Base-by-base conservation (phyloP, 176 grass and related monocot genomes). In the Pontederia crassipes region DNA sequence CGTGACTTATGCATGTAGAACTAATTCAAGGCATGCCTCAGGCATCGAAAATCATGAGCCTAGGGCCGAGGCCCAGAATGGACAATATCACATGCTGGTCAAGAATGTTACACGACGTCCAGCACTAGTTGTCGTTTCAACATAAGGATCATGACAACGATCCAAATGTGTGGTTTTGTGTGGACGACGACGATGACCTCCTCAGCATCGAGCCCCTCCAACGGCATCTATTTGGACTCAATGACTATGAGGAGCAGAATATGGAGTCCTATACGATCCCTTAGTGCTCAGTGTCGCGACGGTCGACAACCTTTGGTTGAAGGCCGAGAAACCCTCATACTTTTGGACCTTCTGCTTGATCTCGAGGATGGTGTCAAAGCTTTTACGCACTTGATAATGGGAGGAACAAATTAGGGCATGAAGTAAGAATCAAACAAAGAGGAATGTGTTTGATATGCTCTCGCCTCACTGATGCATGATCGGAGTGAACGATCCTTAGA, bases 331-430 rank as follows among this genome's bases (percentile, higher is more conserved):
- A 47, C 80, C 80, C 0, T 55, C 58, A 65, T 58, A 46, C 7
- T 49, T 61, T 52, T 89, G 77, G 69, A 89, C 69, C 74, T 78
- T 83, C 57, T 68, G 54, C 56, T 83, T 89, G 70, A 89, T 80
- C 70, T 89, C 77, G 10, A 8, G 9, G 47, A 89, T 70, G 10
- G 65, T 89, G 70, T 83, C 80, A 64, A 83, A 89, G 73, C 0
- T 24, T 24, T 24, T 24, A 24, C 1, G 20, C 20, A 1, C 20
- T 24, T 24, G 20, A 24, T 0, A 24, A 24, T 24, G 20, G 20
- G 20, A 24, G 20, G 20, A 24, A 24, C 20, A 24, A 24, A 24
- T 24, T 24, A 24, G 20, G 20, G 20, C 20, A 24, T 1, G 20
- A 24, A 24, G 20, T 24, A 24, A 24, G 20, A 24, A 24, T 24